Evolutionary conservation across 2,329 filamentous ascomycete species (phyloP), one percentile per base, ranked within the genome.

Genomic region (Aspergillus ochraceoroseus): DNA sequence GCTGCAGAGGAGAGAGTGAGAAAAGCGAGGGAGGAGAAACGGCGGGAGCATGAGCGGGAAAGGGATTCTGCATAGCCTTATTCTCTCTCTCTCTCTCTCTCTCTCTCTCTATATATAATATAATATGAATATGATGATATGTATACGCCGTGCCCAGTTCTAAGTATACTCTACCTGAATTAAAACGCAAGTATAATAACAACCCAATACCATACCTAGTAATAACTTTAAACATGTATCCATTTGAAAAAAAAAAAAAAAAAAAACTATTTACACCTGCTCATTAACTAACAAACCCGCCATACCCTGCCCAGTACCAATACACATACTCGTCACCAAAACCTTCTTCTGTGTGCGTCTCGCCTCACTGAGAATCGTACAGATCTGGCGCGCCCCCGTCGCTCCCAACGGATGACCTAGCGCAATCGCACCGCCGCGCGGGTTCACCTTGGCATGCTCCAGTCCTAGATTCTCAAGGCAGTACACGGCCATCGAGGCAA

Each of bases 401-500:
- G 88, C 88, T 8, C 90, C 90, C 2, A 95, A 74, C 2, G 90
- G 90, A 63, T 95, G 90, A 2, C 90, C 90, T 20, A 95, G 67
- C 5, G 90, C 90, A 64, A 95, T 95, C 2, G 90, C 90, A 22
- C 90, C 90, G 39, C 90, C 90, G 44, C 92, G 85, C 0, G 88
- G 88, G 68, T 96, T 96, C n/a, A 96, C 82, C 68, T 78, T 83
- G 12, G 78, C 79, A 37, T 78, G 70, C 48, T 82, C 76, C 64
- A 80, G 39, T 58, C 78, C 57, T 7, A 73, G 57, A 66, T 90
- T 79, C 57, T 87, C 75, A 40, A 85, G 70, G 70, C 88, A 95
- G 77, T 95, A 96, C 19, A 95, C 89, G 1, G 87, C 89, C 92
- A 96, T 96, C 37, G 85, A 92, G 14, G 89, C 90, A 59, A 98